These are phyloP conservation scores for Podospora pseudocomata DNA, from an alignment of 495 filamentous ascomycete species.

Conservation along the genomic window DNA sequence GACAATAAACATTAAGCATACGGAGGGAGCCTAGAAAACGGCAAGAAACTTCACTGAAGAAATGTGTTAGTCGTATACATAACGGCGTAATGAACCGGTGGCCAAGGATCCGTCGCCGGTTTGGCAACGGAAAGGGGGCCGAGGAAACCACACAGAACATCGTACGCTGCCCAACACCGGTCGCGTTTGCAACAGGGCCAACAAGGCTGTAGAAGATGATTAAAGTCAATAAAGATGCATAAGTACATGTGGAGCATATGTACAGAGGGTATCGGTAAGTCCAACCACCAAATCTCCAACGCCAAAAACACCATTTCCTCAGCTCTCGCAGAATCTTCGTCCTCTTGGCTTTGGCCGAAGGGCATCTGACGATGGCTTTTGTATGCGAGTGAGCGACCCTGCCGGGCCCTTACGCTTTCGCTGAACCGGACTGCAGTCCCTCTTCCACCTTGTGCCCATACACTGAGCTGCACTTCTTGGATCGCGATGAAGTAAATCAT, in stretches of 20 bases:
- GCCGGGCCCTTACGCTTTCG: conserved; percentile 38
- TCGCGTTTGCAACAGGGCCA: conserved; percentile 10
- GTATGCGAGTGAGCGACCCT: conserved; percentile 35
- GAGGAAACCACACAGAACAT: not conserved
- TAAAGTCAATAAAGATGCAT: conserved; percentile 17
- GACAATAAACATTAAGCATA: no score
- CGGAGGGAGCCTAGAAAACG: no score
- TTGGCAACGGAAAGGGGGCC: not conserved
- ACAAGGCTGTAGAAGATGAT: conserved; percentile 9
- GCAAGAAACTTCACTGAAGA: no score
- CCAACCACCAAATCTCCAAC: conserved; percentile 27
- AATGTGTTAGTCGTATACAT: no score
- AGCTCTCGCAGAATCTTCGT: conserved; percentile 29
- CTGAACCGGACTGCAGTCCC: conserved; percentile 29
- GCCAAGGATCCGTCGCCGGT: not conserved
- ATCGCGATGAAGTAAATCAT: conserved; percentile 23
- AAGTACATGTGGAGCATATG: conserved; percentile 31
- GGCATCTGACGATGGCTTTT: conserved; percentile 37
- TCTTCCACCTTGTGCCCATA: conserved; percentile 21
- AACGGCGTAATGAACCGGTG: no score
- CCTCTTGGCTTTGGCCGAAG: conserved; percentile 34
- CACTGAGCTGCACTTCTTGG: conserved; percentile 16
- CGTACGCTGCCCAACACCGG: not conserved
- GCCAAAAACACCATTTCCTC: conserved; percentile 25
- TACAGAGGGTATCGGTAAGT: conserved; percentile 32